Conservation (phyloP, 140 eudicot species). For the Oenanthe javanica region DNA sequence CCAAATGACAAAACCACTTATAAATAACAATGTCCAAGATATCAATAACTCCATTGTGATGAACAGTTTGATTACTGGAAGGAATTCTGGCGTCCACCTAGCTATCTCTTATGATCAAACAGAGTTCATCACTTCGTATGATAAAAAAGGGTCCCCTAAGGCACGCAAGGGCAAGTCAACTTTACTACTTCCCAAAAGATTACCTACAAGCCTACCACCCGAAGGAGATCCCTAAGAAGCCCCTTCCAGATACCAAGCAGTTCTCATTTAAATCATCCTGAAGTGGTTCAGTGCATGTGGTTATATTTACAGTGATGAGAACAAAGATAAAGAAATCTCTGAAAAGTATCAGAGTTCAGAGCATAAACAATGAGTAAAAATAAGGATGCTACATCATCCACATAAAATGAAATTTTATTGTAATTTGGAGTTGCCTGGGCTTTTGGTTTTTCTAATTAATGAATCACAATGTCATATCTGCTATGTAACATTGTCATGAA, state of each 20-base stretch:
- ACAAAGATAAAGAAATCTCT: slow-evolving; percentile 9
- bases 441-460: slow-evolving; percentile 4
- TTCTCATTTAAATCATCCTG: slow-evolving; percentile 40
- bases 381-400: slow-evolving; percentile 30
- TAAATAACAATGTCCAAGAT: slow-evolving; percentile 66
- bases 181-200: slow-evolving; percentile 32
- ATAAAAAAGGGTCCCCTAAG: slow-evolving; percentile 16
- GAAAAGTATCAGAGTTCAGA: neutral
- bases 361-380: slow-evolving; percentile 1
- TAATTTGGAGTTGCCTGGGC: neutral
- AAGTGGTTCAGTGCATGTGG: slow-evolving; percentile 24
- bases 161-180: slow-evolving; percentile 34
- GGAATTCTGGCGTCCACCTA: slow-evolving; percentile 67
- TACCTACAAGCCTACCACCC: slow-evolving; percentile 41
- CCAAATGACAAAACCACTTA: slow-evolving; percentile 31
- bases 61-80: slow-evolving; percentile 42
- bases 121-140: slow-evolving; percentile 17
- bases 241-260: slow-evolving; percentile 50
- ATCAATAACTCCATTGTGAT: slow-evolving; percentile 72
- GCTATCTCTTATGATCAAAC: slow-evolving; percentile 12
- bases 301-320: neutral
- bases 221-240: slow-evolving; percentile 72
- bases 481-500: neutral
- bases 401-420: slow-evolving; percentile 3
- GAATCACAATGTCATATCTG: neutral